These are phyloP conservation scores for Trichoderma koningii DNA, from an alignment of 2,329 filamentous ascomycete species.

Conservation along the genomic window DNA sequence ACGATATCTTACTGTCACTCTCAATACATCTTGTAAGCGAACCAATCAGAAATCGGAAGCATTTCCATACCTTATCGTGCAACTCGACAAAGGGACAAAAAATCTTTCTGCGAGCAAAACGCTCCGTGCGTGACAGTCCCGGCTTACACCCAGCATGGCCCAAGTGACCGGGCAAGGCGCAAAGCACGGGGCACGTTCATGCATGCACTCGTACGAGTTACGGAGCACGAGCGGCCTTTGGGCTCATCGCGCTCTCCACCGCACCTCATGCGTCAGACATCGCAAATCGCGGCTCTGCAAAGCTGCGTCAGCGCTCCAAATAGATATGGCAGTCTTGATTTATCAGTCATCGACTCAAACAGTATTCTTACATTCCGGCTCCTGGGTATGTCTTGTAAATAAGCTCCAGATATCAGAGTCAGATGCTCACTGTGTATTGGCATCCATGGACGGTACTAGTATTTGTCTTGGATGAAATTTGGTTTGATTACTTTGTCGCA, in stretches of 20 bases:
- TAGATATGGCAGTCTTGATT: background rate
- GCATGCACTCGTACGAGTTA: background rate
- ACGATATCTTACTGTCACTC: background rate
- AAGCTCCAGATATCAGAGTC: background rate
- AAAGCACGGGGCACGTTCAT: constrained; percentile 19
- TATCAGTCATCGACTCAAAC: too few species aligned
- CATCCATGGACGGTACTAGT: background rate
- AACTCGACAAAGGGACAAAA: background rate
- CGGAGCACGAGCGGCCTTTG: background rate
- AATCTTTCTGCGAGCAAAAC: background rate
- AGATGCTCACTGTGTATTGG: background rate
- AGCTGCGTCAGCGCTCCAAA: background rate
- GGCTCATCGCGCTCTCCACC: constrained; percentile 7
- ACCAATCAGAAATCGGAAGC: constrained; percentile 7
- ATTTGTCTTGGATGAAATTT: background rate
- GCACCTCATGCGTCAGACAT: constrained; percentile 3
- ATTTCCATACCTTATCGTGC: background rate
- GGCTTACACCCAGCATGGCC: background rate
- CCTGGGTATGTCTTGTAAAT: background rate
- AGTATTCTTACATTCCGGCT: background rate
- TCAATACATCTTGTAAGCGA: background rate
- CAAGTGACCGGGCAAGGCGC: constrained; percentile 1
- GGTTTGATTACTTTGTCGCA: too few species aligned
- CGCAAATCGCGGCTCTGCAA: background rate
- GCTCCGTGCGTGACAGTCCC: background rate